These are phyloP conservation scores for Taxillus chinensis DNA, from an alignment of 164 flowering plant species.

Conservation along the genomic window DNA sequence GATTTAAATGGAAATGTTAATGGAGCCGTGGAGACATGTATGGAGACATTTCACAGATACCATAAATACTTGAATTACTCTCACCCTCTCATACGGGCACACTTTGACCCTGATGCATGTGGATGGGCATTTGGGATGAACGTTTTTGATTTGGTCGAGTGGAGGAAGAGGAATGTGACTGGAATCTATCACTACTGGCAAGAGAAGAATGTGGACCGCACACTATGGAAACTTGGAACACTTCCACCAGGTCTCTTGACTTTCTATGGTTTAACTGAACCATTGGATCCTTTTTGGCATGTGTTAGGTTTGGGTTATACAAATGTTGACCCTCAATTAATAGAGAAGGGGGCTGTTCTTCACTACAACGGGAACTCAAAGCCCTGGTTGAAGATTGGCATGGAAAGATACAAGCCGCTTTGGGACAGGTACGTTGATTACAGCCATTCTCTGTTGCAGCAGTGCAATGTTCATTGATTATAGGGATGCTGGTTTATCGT, in stretches of 20 bases:
- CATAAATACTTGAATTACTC: constrained; percentile 81
- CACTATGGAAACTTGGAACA: constrained; percentile 85
- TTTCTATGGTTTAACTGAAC: constrained; percentile 69
- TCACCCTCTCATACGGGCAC: constrained; percentile 59
- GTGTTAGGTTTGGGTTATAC: constrained; percentile 75
- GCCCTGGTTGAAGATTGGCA: constrained; percentile 86
- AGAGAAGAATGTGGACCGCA: constrained; percentile 63
- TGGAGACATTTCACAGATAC: constrained; percentile 83
- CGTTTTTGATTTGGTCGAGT: constrained; percentile 70
- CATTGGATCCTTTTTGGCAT: constrained; percentile 72
- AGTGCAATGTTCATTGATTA: constrained; percentile 58
- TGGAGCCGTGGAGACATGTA: constrained; percentile 92
- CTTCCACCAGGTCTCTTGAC: constrained; percentile 81
- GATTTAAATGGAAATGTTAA: constrained; percentile 76
- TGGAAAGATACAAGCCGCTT: constrained; percentile 66
- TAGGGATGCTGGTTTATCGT: not conserved
- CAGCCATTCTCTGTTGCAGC: constrained; percentile 51
- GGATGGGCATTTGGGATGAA: constrained; percentile 98
- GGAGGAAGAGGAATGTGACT: constrained; percentile 74
- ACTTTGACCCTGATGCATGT: constrained; percentile 86
- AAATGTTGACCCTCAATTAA: constrained; percentile 49
- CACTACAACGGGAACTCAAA: constrained; percentile 83
- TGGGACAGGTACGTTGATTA: constrained; percentile 81
- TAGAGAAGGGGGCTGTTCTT: constrained; percentile 67
- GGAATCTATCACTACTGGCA: constrained; percentile 90